Percentiles rank a stretch among this genome's conserved stretches.
Evolutionary conservation across 345 rosid species (phyloP).

Genomic region (Heritiera fomes): DNA sequence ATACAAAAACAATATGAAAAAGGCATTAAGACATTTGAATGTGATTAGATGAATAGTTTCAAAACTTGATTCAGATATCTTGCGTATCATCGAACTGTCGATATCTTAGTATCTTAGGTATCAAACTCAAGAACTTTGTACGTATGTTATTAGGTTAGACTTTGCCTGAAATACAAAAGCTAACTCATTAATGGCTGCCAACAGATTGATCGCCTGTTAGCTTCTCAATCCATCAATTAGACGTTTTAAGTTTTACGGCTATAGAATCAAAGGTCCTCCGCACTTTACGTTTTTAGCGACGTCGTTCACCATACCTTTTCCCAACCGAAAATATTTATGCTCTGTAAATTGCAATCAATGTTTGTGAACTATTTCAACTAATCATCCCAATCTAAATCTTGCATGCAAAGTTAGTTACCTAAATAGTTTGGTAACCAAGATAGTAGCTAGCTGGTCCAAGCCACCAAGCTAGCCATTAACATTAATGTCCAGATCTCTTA

Average conservation of each 20-base stretch:
- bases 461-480: too few relatives aligned
- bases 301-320: not conserved
- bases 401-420: not conserved
- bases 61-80: not conserved
- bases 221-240: not conserved
- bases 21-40: too few relatives aligned
- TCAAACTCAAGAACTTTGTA: not conserved
- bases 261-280: not conserved
- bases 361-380: not conserved
- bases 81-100: not conserved
- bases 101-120: not conserved
- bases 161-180: not conserved
- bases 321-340: not conserved
- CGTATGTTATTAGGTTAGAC: not conserved
- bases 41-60: not conserved
- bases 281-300: not conserved
- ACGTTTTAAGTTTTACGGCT: conserved; percentile 9
- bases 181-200: not conserved
- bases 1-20: too few relatives aligned
- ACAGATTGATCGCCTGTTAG: not conserved
- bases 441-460: not conserved
- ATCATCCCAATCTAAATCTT: not conserved
- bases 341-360: not conserved
- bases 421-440: not conserved
- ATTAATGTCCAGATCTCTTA: not conserved